Evolutionary conservation across 2,329 filamentous ascomycete genomes (phyloP).

Genomic region (Scedosporium minutisporum): DNA sequence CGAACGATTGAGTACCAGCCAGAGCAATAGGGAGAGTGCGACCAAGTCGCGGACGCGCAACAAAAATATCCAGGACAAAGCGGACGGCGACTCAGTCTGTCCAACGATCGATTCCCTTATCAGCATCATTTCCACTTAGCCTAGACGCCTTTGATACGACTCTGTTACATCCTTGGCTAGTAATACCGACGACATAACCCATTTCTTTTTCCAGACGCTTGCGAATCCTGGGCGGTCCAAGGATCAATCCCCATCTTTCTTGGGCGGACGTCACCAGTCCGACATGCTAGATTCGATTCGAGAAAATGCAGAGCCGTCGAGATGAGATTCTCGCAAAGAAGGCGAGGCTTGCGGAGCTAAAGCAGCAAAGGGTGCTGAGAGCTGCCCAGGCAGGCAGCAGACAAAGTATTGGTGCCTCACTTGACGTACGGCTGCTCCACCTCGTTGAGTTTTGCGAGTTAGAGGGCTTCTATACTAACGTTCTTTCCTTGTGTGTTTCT

Average conservation of each 20-base stretch:
- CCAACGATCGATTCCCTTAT: neutral
- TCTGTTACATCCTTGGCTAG: too few species aligned
- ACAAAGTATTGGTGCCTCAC: constrained; percentile 55
- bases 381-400: constrained; percentile 66
- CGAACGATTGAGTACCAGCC: too few species aligned
- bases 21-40: neutral
- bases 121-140: neutral
- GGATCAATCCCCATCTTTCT: neutral
- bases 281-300: constrained; percentile 1
- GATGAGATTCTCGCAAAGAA: constrained; percentile 96
- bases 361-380: constrained; percentile 78
- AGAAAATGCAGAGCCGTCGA: constrained; percentile 37
- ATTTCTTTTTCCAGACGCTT: neutral
- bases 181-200: too few species aligned
- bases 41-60: neutral
- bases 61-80: neutral
- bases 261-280: neutral
- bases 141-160: neutral
- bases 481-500: constrained; percentile 26
- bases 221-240: neutral
- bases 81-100: too few species aligned
- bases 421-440: constrained; percentile 53
- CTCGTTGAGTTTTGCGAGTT: neutral
- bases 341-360: constrained; percentile 92
- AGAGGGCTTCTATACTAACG: constrained; percentile 10